These are phyloP conservation scores for Orbilia ellipsospora DNA, from an alignment of 2,329 filamentous ascomycete genomes.

Conservation along the genomic window DNA sequence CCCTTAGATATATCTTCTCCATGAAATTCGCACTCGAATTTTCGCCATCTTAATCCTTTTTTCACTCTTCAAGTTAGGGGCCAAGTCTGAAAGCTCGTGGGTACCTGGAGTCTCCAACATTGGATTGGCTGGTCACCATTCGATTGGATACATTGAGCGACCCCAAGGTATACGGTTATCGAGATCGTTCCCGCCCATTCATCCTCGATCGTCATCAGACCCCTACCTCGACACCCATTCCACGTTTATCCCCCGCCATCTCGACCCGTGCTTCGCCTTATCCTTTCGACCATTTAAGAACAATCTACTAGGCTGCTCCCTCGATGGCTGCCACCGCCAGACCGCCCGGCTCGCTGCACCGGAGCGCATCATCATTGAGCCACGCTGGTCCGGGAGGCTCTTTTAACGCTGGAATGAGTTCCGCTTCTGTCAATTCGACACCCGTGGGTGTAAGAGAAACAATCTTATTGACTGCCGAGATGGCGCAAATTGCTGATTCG, in stretches of 20 bases:
- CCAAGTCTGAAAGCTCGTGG: not conserved
- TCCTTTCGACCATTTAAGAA: not conserved
- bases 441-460: constrained; percentile 37
- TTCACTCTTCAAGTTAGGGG: constrained; percentile 8
- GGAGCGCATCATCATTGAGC: constrained; percentile 48
- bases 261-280: not conserved
- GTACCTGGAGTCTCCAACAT: constrained; percentile 21
- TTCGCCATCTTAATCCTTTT: constrained; percentile 13
- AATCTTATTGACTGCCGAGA: not conserved
- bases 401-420: constrained; percentile 54
- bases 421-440: constrained; percentile 53
- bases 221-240: constrained; percentile 17
- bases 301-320: not conserved
- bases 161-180: constrained; percentile 7
- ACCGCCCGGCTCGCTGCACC: constrained; percentile 42
- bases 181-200: not conserved
- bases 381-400: constrained; percentile 52
- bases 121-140: constrained; percentile 10
- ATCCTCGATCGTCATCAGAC: constrained; percentile 25
- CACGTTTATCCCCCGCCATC: constrained; percentile 3
- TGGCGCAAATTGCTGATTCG: constrained; percentile 4
- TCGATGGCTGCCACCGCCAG: constrained; percentile 50
- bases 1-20: constrained; percentile 4
- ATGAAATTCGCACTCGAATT: constrained; percentile 15
- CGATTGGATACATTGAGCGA: constrained; percentile 42